phyloP scores from a whole-genome alignment of 2,329 filamentous ascomycete genomes.

The Peltaster fructicola region DNA sequence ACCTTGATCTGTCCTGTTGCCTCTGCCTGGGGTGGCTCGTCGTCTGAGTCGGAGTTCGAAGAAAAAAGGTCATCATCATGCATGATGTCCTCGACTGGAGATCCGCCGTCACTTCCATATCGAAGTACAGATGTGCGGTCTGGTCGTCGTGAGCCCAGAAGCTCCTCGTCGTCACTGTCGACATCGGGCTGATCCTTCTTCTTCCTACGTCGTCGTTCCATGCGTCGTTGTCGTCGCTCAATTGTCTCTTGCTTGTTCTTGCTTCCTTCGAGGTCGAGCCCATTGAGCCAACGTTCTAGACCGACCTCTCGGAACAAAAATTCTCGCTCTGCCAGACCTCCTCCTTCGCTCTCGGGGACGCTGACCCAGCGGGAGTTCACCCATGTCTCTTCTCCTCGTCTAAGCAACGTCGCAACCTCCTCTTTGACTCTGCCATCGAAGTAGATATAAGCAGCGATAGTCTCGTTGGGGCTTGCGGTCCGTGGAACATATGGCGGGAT shows the following conservation, averaged over 20 bases:
- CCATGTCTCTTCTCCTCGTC: conserved; percentile 94
- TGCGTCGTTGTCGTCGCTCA: conserved; percentile 34
- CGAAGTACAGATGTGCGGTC: no score
- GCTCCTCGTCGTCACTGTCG: conserved; percentile 31
- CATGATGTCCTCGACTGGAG: conserved; percentile 50
- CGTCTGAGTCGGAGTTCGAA: conserved; percentile 54
- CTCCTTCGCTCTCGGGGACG: conserved; percentile 75
- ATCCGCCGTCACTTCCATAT: conserved; percentile 39
- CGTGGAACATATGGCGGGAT: conserved; percentile 79
- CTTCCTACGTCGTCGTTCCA: conserved; percentile 75
- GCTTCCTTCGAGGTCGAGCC: conserved; percentile 71
- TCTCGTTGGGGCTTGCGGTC: conserved; percentile 87
- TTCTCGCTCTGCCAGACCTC: conserved; percentile 85
- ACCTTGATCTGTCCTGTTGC: conserved; percentile 97
- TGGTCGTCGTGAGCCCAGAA: no score
- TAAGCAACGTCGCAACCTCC: conserved; percentile 83
- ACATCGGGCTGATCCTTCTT: conserved; percentile 35
- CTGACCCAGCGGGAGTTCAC: conserved; percentile 98
- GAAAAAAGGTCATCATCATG: conserved; percentile 47
- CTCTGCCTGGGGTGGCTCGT: conserved; percentile 75
- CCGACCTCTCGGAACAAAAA: conserved; percentile 96
- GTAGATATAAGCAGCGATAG: conserved; percentile 96
- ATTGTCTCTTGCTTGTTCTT: conserved; percentile 66
- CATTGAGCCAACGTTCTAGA: conserved; percentile 89
- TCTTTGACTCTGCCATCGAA: conserved; percentile 92